phyloP scores from a whole-genome alignment of 129 eudicot genomes.

The Lactuca sativa region DNA sequence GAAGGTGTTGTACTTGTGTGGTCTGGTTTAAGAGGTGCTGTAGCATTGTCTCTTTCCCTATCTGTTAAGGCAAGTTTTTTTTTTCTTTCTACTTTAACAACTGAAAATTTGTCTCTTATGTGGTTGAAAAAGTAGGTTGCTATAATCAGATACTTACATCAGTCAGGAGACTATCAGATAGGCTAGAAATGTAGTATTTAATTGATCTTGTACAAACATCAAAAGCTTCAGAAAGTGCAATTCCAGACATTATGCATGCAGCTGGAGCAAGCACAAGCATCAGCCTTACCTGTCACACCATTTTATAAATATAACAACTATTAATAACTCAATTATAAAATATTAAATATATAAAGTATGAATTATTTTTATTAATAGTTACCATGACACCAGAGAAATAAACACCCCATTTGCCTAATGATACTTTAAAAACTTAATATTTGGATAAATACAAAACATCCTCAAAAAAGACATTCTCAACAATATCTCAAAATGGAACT shows the following conservation, averaged over 20 bases:
- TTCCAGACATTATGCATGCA: constrained; percentile 98
- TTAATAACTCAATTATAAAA: constrained; percentile 7
- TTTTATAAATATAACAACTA: constrained; percentile 5
- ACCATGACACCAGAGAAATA: constrained; percentile 99
- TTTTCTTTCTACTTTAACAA: too few species aligned
- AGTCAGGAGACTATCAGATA: constrained; percentile 35
- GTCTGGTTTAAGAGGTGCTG: constrained; percentile 97
- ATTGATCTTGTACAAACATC: constrained; percentile 82
- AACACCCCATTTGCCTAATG: neutral
- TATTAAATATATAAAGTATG: constrained; percentile 12
- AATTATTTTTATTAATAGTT: constrained; percentile 15
- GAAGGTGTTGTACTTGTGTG: constrained; percentile 81
- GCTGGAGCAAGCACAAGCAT: constrained; percentile 99
- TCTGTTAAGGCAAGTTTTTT: constrained; percentile 91
- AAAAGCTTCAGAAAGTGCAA: constrained; percentile 97
- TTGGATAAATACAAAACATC: too few species aligned
- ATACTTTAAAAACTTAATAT: neutral
- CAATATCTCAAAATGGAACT: constrained; percentile 3
- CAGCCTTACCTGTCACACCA: constrained; percentile 66
- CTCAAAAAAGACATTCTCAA: too few species aligned
- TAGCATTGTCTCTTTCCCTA: constrained; percentile 83
- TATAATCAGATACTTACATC: constrained; percentile 50
- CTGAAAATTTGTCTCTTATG: neutral
- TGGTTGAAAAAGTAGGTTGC: neutral
- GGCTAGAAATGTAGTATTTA: constrained; percentile 57